Conservation (phyloP, 2,329 filamentous ascomycete genomes). For the Diaporthe australafricana region DNA sequence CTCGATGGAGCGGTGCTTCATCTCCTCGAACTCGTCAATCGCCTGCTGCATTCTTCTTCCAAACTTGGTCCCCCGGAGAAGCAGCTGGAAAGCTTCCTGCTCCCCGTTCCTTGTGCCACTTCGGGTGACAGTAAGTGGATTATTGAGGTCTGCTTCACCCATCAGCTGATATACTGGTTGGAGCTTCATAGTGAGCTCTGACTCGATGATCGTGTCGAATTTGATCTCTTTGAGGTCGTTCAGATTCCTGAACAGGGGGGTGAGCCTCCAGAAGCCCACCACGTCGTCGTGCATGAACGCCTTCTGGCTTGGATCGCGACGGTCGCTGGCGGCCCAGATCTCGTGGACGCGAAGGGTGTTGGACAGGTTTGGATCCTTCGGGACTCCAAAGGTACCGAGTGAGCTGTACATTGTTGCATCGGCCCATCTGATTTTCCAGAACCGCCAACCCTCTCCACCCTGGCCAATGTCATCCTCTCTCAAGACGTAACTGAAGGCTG, state of each 20-base stretch:
- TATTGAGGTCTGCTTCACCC: too few species aligned
- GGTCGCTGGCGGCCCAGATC: neutral
- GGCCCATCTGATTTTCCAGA: neutral
- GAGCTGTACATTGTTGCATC: too few species aligned
- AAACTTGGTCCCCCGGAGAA: too few species aligned
- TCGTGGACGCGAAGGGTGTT: neutral
- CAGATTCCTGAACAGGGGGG: neutral
- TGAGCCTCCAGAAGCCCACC: neutral
- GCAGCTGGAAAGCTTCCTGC: too few species aligned
- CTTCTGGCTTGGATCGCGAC: too few species aligned
- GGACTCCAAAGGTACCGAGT: neutral
- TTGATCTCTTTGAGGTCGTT: neutral
- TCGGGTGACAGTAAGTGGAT: too few species aligned
- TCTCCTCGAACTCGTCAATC: too few species aligned
- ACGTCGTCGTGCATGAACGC: neutral
- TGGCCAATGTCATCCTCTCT: neutral
- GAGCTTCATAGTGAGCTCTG: neutral
- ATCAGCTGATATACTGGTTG: too few species aligned
- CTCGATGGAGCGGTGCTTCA: too few species aligned
- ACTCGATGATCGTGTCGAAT: neutral
- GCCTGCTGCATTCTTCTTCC: too few species aligned
- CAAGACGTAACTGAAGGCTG: neutral
- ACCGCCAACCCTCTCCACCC: neutral
- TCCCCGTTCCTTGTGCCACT: too few species aligned
- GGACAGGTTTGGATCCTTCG: neutral